phyloP scores from a whole-genome alignment of 2,329 filamentous ascomycete species.

The Xylariaceae sp. region DNA sequence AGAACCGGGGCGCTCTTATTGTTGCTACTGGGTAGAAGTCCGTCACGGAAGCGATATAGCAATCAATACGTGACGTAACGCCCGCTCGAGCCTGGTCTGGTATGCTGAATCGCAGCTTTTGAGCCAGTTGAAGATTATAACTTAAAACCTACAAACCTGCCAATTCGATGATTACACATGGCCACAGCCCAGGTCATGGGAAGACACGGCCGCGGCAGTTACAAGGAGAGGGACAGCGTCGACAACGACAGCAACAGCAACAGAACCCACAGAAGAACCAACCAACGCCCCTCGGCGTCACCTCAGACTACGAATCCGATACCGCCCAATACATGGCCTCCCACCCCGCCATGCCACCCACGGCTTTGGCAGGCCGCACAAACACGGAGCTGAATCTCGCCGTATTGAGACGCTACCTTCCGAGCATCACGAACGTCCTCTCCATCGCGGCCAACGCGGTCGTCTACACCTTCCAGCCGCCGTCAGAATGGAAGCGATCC shows the following conservation, averaged over 20 bases:
- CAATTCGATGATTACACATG: slow-evolving; percentile 7
- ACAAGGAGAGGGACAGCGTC: slow-evolving; percentile 19
- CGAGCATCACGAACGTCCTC: slow-evolving; percentile 65
- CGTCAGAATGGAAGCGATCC: slow-evolving; percentile 75
- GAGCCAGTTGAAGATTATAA: too few species aligned
- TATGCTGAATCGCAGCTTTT: too few species aligned
- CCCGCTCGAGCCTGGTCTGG: too few species aligned
- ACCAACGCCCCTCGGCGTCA: slow-evolving; percentile 32
- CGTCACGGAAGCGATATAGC: too few species aligned
- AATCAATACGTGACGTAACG: too few species aligned
- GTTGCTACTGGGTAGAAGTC: too few species aligned
- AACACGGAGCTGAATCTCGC: slow-evolving; percentile 84
- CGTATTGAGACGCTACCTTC: slow-evolving; percentile 76
- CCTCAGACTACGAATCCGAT: slow-evolving; percentile 63
- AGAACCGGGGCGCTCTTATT: too few species aligned
- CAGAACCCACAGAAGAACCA: slow-evolving; percentile 1
- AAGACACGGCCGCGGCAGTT: slow-evolving; percentile 27
- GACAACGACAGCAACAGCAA: slow-evolving; percentile 16
- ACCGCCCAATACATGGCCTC: slow-evolving; percentile 44
- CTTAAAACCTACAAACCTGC: slow-evolving; percentile 8
- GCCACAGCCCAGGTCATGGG: slow-evolving; percentile 32
- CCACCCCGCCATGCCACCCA: slow-evolving; percentile 37
- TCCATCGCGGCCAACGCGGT: slow-evolving; percentile 81
- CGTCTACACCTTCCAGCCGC: slow-evolving; percentile 64
- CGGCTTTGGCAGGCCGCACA: slow-evolving; percentile 56